Evolutionary conservation across 78 protist species (phyloP).

Genomic region (Dictyostelium capitatum): DNA sequence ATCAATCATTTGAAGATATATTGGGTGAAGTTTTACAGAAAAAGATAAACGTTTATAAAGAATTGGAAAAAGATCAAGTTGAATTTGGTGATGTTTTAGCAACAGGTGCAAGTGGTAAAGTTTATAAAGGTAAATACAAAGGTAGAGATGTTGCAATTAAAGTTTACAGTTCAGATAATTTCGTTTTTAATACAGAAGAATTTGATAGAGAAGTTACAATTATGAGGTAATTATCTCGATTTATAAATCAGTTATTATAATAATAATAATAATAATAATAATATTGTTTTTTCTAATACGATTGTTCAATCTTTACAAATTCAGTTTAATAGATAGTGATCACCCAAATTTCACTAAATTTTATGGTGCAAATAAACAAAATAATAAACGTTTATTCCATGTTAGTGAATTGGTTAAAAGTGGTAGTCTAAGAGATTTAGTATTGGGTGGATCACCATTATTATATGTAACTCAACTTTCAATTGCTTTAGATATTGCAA

Average conservation of each 20-base stretch:
- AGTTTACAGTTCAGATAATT: constrained; percentile 52
- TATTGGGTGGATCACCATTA: constrained; percentile 22
- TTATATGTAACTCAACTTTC: constrained; percentile 36
- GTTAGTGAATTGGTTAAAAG: constrained; percentile 39
- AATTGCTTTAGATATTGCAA: constrained; percentile 68
- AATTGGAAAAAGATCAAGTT: constrained; percentile 36
- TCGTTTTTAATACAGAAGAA: constrained; percentile 66
- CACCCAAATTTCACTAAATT: constrained; percentile 63
- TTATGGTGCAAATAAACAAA: constrained; percentile 74
- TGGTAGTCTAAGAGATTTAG: constrained; percentile 54
- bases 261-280: background rate
- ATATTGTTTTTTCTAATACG: background rate
- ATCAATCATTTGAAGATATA: constrained; percentile 65
- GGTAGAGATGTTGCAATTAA: constrained; percentile 82
- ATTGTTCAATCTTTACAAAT: no score
- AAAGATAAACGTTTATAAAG: constrained; percentile 63
- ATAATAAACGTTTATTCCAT: constrained; percentile 50
- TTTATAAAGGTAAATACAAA: constrained; percentile 51
- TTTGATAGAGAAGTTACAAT: constrained; percentile 75
- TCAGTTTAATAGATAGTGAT: constrained; percentile 46
- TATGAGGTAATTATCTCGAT: constrained; percentile 52
- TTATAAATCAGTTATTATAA: background rate
- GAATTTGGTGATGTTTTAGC: constrained; percentile 64
- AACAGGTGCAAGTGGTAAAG: constrained; percentile 80
- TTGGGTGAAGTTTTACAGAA: constrained; percentile 18